phyloP scores from a whole-genome alignment of 2,329 filamentous ascomycete species.

The Xylariaceae sp. region DNA sequence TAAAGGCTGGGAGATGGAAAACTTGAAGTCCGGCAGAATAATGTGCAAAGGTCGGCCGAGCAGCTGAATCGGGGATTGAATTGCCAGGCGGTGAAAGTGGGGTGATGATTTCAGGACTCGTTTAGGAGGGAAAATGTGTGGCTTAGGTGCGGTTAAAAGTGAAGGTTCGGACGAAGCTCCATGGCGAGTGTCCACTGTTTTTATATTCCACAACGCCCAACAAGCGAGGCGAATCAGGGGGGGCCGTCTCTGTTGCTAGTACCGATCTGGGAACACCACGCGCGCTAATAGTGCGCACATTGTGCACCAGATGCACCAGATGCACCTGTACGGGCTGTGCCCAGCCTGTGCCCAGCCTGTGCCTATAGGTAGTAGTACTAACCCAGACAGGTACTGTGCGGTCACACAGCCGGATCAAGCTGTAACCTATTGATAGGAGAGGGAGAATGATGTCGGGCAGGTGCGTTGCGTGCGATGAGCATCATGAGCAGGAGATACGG shows the following conservation, averaged over 20 bases:
- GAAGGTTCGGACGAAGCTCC: not conserved
- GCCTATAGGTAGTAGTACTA: too few relatives aligned
- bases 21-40: too few relatives aligned
- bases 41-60: too few relatives aligned
- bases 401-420: too few relatives aligned
- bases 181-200: slow-evolving; percentile 29
- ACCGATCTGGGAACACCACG: not conserved
- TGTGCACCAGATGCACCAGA: not conserved
- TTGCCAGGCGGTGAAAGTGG: slow-evolving; percentile 32
- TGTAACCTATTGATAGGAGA: too few relatives aligned
- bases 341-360: too few relatives aligned
- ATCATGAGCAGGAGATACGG: too few relatives aligned
- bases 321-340: too few relatives aligned
- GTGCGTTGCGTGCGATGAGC: too few relatives aligned
- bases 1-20: too few relatives aligned
- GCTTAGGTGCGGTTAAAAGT: slow-evolving; percentile 16
- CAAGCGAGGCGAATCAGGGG: slow-evolving; percentile 29
- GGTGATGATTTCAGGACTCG: slow-evolving; percentile 14
- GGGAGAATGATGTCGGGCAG: too few relatives aligned
- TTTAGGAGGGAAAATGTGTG: slow-evolving; percentile 11
- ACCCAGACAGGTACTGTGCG: too few relatives aligned
- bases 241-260: slow-evolving; percentile 1
- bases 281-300: not conserved
- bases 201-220: slow-evolving; percentile 27
- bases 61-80: slow-evolving; percentile 17